A percentile compares a stretch with the other conserved stretches of the same genome.
These are phyloP conservation scores for Kwoniella sp. DNA, from an alignment of 768 basidiomycete species.

Conservation along the genomic window DNA sequence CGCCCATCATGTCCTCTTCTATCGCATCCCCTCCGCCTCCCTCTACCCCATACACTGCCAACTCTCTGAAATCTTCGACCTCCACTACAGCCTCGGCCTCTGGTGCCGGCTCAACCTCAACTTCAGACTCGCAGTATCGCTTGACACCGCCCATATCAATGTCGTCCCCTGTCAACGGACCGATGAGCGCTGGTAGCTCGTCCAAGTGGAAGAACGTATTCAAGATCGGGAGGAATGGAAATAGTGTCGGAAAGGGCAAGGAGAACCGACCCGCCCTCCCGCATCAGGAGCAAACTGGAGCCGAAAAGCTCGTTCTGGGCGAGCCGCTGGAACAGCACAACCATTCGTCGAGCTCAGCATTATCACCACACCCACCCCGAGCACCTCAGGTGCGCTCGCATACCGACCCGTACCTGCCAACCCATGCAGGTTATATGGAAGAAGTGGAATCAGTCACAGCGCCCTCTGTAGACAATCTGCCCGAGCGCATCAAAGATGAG, in stretches of 20 bases:
- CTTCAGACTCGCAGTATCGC: conserved; percentile 8
- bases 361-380: conserved; percentile 9
- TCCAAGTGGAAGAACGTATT: conserved; percentile 39
- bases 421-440: conserved; percentile 13
- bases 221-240: conserved; percentile 31
- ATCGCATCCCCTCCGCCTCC: conserved; percentile 29
- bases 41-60: conserved; percentile 21
- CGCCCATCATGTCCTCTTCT: conserved; percentile 25
- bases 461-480: background rate
- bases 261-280: conserved; percentile 15
- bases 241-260: conserved; percentile 23
- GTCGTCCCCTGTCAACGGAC: conserved; percentile 27
- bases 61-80: conserved; percentile 25
- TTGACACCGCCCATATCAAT: conserved; percentile 22
- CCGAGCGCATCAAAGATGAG: background rate
- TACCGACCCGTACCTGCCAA: conserved; percentile 23
- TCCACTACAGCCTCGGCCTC: conserved; percentile 24
- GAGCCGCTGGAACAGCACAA: conserved; percentile 10
- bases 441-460: conserved; percentile 6
- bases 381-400: conserved; percentile 18
- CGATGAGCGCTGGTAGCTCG: conserved; percentile 15
- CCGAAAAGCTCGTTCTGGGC: conserved; percentile 11
- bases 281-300: background rate
- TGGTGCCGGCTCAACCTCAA: background rate
- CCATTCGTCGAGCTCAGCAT: background rate